A percentile compares a stretch with the other conserved stretches of the same genome.
These are phyloP conservation scores for Pyrenophora teres DNA, from an alignment of 2,329 filamentous ascomycete genomes.

Conservation along the genomic window DNA sequence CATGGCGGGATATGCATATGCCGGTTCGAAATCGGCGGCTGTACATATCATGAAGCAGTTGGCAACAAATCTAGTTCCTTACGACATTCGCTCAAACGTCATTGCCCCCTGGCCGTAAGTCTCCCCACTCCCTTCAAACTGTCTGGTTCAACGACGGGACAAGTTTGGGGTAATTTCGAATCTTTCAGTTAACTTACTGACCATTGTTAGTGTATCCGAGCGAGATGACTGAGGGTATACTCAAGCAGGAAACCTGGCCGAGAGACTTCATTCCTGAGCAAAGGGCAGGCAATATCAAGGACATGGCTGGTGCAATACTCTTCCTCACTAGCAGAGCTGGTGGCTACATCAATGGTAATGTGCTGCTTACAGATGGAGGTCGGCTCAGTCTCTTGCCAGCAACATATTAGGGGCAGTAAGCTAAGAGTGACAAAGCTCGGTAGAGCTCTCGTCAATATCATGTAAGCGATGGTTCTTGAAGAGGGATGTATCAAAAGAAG, in stretches of 20 bases:
- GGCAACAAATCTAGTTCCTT: slow-evolving; percentile 47
- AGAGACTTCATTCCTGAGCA: slow-evolving; percentile 17
- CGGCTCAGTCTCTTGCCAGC: slow-evolving; percentile 13
- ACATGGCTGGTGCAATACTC: slow-evolving; percentile 52
- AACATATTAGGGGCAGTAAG: slow-evolving; percentile 13
- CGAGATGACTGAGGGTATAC: slow-evolving; percentile 14
- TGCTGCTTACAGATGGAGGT: slow-evolving; percentile 22
- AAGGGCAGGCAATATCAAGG: slow-evolving; percentile 48
- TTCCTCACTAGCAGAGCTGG: slow-evolving; percentile 52
- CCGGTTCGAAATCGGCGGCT: slow-evolving; percentile 45
- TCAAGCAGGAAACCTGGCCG: background rate
- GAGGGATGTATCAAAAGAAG: too few relatives aligned
- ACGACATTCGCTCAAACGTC: slow-evolving; percentile 54
- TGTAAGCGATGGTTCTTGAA: too few relatives aligned
- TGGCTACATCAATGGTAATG: slow-evolving; percentile 36
- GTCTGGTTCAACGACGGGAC: too few relatives aligned
- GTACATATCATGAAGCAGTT: slow-evolving; percentile 54
- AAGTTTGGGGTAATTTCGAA: background rate
- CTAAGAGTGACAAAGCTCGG: too few relatives aligned
- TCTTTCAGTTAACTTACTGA: background rate
- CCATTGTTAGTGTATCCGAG: slow-evolving; percentile 16
- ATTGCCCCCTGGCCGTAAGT: slow-evolving; percentile 51
- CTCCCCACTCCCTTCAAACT: background rate
- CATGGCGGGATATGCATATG: slow-evolving; percentile 22
- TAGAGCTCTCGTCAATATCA: too few relatives aligned